Evolutionary conservation across 805 yeast species (phyloP).

Genomic region (Metschnikowia santaceciliae): DNA sequence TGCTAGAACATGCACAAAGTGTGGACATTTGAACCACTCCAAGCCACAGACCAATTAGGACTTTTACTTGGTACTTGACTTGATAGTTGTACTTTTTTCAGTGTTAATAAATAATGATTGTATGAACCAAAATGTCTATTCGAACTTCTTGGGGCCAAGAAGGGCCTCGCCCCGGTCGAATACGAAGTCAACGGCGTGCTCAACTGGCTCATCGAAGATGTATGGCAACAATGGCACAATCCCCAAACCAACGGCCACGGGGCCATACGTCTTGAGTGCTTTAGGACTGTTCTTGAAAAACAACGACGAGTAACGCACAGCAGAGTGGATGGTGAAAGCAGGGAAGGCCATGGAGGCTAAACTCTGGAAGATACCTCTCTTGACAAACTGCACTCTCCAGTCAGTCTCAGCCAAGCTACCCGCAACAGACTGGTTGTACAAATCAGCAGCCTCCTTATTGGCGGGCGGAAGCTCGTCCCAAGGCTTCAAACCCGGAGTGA

Average conservation of each 20-base stretch:
- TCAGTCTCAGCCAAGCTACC: conserved; percentile 45
- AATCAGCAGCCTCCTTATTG: conserved; percentile 34
- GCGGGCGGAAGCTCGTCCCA: conserved; percentile 50
- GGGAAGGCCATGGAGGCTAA: conserved; percentile 86
- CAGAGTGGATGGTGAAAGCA: conserved; percentile 76
- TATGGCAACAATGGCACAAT: conserved; percentile 77
- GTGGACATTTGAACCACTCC: conserved; percentile 73
- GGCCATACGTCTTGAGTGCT: conserved; percentile 59
- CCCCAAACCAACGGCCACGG: conserved; percentile 73
- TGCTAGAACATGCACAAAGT: conserved; percentile 66
- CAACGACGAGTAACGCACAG: conserved; percentile 65
- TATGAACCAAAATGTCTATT: neutral
- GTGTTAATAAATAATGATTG: neutral
- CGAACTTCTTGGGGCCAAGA: conserved; percentile 1
- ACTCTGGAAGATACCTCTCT: conserved; percentile 76
- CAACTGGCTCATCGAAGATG: conserved; percentile 80
- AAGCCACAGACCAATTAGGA: conserved; percentile 43
- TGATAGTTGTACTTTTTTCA: no score
- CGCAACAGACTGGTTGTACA: conserved; percentile 20
- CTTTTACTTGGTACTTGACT: neutral
- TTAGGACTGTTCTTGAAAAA: conserved; percentile 54
- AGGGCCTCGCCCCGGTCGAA: conserved; percentile 48
- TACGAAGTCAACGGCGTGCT: conserved; percentile 56
- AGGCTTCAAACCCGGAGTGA: conserved; percentile 58
- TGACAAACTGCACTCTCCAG: conserved; percentile 61